These are phyloP conservation scores for Scutellaria baicalensis DNA, from an alignment of 257 asterid species.

Conservation along the genomic window DNA sequence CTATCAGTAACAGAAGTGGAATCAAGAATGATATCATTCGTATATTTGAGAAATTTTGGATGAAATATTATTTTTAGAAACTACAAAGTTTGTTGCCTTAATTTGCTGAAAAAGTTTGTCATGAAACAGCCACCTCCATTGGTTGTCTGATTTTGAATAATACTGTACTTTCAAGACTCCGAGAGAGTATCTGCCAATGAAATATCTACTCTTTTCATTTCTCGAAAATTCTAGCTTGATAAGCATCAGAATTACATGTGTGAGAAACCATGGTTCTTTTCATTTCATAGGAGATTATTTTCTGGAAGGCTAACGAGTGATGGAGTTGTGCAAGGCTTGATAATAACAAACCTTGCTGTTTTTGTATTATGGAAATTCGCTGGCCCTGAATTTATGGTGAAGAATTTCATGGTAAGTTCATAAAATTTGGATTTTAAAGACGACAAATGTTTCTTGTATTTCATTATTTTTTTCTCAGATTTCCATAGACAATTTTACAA, in stretches of 20 bases:
- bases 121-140: no score
- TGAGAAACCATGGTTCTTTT: constrained; percentile 6
- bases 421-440: background rate
- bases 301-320: constrained; percentile 52
- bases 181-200: background rate
- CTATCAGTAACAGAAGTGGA: background rate
- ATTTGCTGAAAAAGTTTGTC: no score
- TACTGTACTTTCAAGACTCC: no score
- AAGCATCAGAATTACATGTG: background rate
- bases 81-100: no score
- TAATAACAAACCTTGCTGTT: constrained; percentile 64
- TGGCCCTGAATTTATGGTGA: constrained; percentile 49
- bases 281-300: constrained; percentile 35
- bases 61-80: no score
- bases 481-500: constrained; percentile 66
- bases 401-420: constrained; percentile 64
- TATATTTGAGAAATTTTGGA: background rate
- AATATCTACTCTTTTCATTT: background rate
- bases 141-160: no score
- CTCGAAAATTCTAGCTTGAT: background rate
- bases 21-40: background rate
- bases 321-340: constrained; percentile 62
- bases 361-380: constrained; percentile 66
- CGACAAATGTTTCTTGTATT: background rate
- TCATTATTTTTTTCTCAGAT: constrained; percentile 40